Evolutionary conservation across 495 filamentous ascomycete genomes (phyloP).

Genomic region (Terfezia boudieri): DNA sequence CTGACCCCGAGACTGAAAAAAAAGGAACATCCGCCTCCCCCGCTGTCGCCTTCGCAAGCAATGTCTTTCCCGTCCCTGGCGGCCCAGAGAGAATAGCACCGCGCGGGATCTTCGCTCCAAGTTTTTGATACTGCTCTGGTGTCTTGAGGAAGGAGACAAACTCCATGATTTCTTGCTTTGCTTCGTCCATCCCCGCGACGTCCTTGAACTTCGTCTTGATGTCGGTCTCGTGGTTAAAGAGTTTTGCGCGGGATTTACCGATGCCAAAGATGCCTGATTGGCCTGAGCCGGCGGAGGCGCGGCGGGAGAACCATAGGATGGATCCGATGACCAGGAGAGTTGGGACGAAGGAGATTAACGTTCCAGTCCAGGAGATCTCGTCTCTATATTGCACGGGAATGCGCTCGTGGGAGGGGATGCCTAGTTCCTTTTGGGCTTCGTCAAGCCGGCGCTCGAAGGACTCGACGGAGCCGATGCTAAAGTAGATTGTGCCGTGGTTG

Average conservation of each 20-base stretch:
- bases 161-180: conserved; percentile 96
- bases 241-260: conserved; percentile 81
- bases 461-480: conserved; percentile 85
- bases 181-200: conserved; percentile 96
- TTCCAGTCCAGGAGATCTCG: conserved; percentile 41
- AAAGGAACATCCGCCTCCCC: conserved; percentile 96
- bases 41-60: conserved; percentile 90
- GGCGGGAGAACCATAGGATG: conserved; percentile 47
- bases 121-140: conserved; percentile 68
- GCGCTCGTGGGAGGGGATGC: conserved; percentile 58
- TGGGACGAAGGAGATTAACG: conserved; percentile 61
- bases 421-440: conserved; percentile 63
- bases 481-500: conserved; percentile 57
- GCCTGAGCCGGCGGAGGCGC: conserved; percentile 41
- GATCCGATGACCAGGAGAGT: conserved; percentile 66
- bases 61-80: conserved; percentile 92
- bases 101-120: conserved; percentile 92
- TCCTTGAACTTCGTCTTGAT: conserved; percentile 93
- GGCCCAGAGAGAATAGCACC: conserved; percentile 91
- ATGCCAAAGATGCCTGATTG: conserved; percentile 78
- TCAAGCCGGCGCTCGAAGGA: conserved; percentile 76
- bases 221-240: conserved; percentile 89
- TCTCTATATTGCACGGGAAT: conserved; percentile 78
- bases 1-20: conserved; percentile 93
- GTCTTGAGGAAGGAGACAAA: conserved; percentile 91